A percentile compares a stretch with the other conserved stretches of the same genome.
phyloP scores from a whole-genome alignment of 192 early-diverging fungal species.

The Haplosporangium gracile region DNA sequence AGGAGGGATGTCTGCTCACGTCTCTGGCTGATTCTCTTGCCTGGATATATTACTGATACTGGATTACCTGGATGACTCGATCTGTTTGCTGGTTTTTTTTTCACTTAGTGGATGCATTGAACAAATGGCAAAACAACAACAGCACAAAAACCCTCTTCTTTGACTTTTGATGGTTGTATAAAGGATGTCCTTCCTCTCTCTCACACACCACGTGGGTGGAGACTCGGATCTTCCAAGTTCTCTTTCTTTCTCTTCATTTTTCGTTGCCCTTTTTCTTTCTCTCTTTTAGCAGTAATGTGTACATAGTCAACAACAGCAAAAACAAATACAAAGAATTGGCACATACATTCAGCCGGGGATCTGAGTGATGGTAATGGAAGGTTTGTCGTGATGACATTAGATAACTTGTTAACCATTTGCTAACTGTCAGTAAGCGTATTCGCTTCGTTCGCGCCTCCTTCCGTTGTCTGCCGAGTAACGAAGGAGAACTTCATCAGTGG shows the following conservation, averaged over 20 bases:
- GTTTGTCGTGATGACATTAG: background rate
- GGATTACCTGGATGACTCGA: background rate
- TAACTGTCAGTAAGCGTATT: background rate
- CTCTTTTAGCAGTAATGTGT: background rate
- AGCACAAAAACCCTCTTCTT: background rate
- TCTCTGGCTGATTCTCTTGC: background rate
- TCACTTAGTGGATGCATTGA: background rate
- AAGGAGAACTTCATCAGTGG: too few species aligned
- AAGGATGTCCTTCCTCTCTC: background rate
- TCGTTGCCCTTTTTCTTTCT: background rate
- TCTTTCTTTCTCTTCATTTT: background rate
- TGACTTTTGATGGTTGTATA: slow-evolving; percentile 2
- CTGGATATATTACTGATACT: background rate
- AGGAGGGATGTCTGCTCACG: background rate
- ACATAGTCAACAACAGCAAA: background rate
- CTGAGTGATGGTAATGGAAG: too few species aligned
- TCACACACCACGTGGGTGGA: background rate
- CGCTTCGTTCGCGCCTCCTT: too few species aligned
- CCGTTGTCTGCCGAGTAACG: too few species aligned
- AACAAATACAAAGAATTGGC: background rate
- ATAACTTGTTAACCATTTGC: background rate
- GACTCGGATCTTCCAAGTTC: background rate
- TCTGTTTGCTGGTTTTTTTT: background rate
- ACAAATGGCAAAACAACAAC: background rate
- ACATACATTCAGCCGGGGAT: background rate